Evolutionary conservation across 495 filamentous ascomycete species (phyloP).

Genomic region (Parachaetomium inaequale): DNA sequence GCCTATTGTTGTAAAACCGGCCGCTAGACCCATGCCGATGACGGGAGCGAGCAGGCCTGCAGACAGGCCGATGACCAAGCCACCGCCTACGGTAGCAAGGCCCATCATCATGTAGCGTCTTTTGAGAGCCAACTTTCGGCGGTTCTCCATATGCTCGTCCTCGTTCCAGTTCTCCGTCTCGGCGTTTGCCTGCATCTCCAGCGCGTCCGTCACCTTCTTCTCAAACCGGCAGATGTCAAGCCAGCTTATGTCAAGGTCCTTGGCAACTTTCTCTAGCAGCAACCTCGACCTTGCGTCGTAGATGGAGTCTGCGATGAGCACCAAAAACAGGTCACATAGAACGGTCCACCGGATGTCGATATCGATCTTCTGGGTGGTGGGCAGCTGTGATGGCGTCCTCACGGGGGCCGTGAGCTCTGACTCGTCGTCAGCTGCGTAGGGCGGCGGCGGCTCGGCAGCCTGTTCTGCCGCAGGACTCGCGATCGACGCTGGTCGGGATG

Average conservation of each 20-base stretch:
- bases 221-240: conserved; percentile 95
- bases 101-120: conserved; percentile 92
- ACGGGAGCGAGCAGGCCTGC: conserved; percentile 89
- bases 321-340: conserved; percentile 92
- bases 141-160: conserved; percentile 85
- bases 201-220: conserved; percentile 92
- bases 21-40: conserved; percentile 91
- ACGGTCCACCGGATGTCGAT: conserved; percentile 98
- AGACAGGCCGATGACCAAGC: conserved; percentile 92
- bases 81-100: conserved; percentile 90
- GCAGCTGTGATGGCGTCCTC: conserved; percentile 74
- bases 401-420: conserved; percentile 67
- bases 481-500: conserved; percentile 26
- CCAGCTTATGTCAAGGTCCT: conserved; percentile 77
- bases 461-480: conserved; percentile 35
- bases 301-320: conserved; percentile 87
- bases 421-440: conserved; percentile 67
- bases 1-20: conserved; percentile 92
- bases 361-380: conserved; percentile 76
- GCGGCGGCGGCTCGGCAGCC: conserved; percentile 57
- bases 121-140: conserved; percentile 75
- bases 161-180: conserved; percentile 98
- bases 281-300: conserved; percentile 89
- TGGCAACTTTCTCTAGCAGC: conserved; percentile 78
- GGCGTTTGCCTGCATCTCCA: conserved; percentile 93